A percentile compares a stretch with the other conserved stretches of the same genome.
These are phyloP conservation scores for Hondaea fermentalgiana DNA, from an alignment of 108 stramenopile genomes.

Conservation along the genomic window DNA sequence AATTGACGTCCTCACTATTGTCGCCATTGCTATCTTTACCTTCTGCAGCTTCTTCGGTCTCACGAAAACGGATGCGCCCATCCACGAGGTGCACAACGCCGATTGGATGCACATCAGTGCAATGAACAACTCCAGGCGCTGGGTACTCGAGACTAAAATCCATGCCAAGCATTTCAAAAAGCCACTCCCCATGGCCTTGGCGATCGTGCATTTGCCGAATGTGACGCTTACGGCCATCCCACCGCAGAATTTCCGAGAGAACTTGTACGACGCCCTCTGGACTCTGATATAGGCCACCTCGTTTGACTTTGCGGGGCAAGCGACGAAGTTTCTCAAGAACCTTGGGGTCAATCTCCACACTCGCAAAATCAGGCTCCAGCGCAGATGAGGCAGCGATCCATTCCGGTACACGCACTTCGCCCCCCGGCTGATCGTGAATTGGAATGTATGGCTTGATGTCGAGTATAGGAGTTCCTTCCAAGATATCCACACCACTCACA, in stretches of 20 bases:
- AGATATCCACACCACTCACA: constrained; percentile 15
- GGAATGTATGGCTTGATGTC: constrained; percentile 26
- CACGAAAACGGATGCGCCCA: neutral
- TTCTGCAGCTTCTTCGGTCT: no score
- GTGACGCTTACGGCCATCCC: neutral
- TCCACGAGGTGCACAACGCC: neutral
- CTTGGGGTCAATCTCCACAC: neutral
- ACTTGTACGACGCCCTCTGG: neutral
- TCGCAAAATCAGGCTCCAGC: neutral
- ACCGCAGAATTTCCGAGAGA: neutral
- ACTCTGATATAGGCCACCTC: neutral
- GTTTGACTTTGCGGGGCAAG: neutral
- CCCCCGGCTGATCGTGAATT: neutral
- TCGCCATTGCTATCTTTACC: no score
- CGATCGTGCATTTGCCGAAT: neutral
- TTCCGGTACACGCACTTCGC: neutral
- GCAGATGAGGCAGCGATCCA: neutral
- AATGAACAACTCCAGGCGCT: neutral
- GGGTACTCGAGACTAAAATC: neutral
- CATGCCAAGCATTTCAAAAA: neutral
- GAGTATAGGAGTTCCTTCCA: constrained; percentile 16
- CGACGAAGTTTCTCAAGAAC: neutral
- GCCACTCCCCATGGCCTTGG: neutral
- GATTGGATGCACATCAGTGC: neutral
- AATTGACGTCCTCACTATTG: no score